A percentile compares a stretch with the other conserved stretches of the same genome.
phyloP scores from a whole-genome alignment of 805 yeast genomes.

The Zygosaccharomyces pseudorouxii region DNA sequence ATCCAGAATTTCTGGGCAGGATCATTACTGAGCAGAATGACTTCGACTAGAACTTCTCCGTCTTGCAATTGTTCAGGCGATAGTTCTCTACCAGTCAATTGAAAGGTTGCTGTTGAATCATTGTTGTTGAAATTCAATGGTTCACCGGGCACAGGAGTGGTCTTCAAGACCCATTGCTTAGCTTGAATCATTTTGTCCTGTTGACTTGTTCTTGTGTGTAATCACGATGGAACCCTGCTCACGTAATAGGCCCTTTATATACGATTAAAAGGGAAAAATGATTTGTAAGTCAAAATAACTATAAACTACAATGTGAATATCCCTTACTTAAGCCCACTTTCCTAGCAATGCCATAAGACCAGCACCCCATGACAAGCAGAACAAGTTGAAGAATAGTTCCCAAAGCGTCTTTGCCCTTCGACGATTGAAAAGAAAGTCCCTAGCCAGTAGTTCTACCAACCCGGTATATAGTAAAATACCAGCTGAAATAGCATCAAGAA shows the following conservation, averaged over 20 bases:
- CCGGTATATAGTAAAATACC: slow-evolving; percentile 72
- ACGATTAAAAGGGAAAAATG: background rate
- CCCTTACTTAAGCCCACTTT: slow-evolving; percentile 54
- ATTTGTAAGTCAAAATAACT: background rate
- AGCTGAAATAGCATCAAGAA: slow-evolving; percentile 64
- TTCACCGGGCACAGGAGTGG: slow-evolving; percentile 24
- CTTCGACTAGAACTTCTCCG: slow-evolving; percentile 44
- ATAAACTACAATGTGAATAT: background rate
- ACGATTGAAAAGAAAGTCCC: slow-evolving; percentile 55
- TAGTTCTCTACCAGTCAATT: slow-evolving; percentile 20
- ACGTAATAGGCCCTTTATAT: background rate
- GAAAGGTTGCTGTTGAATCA: slow-evolving; percentile 32
- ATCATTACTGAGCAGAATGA: slow-evolving; percentile 49
- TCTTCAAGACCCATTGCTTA: slow-evolving; percentile 33
- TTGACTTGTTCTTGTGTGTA: too few relatives aligned
- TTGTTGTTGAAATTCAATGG: slow-evolving; percentile 27
- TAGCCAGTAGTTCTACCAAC: slow-evolving; percentile 68
- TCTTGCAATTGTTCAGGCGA: slow-evolving; percentile 30
- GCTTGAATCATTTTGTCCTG: slow-evolving; percentile 22
- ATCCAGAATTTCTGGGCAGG: slow-evolving; percentile 63
- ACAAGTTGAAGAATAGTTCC: slow-evolving; percentile 41
- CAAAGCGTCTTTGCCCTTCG: slow-evolving; percentile 39
- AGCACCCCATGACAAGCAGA: slow-evolving; percentile 50
- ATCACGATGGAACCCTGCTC: too few relatives aligned
- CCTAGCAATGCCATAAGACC: slow-evolving; percentile 72